These are phyloP conservation scores for Parietichytrium sp. DNA, from an alignment of 108 stramenopile species.

Conservation along the genomic window DNA sequence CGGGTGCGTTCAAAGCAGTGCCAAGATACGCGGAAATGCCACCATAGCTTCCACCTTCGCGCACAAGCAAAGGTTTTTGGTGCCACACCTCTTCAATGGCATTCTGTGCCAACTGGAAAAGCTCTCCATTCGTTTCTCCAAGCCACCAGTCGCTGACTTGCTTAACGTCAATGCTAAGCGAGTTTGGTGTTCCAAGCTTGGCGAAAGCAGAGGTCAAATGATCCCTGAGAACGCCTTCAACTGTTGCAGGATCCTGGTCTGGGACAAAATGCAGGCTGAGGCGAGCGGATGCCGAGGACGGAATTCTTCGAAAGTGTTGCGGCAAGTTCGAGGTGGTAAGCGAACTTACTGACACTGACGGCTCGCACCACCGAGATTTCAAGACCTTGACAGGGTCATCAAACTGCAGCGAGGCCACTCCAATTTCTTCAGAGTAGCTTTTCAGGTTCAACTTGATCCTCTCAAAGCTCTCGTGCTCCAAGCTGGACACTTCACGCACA, in stretches of 20 bases:
- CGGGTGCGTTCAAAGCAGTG: neutral
- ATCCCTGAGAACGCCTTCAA: neutral
- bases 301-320: constrained; percentile 28
- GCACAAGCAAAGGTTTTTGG: neutral
- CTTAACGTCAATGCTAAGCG: neutral
- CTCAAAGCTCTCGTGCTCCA: constrained; percentile 8
- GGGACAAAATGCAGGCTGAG: constrained; percentile 43
- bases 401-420: neutral
- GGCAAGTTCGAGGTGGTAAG: neutral
- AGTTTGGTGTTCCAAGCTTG: neutral
- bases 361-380: constrained; percentile 38
- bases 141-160: constrained; percentile 41
- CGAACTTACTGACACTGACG: constrained; percentile 17
- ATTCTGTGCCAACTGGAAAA: constrained; percentile 26
- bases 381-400: neutral
- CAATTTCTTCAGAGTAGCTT: neutral
- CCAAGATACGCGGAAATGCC: constrained; percentile 38
- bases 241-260: constrained; percentile 6
- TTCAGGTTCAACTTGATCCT: neutral
- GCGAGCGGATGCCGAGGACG: neutral
- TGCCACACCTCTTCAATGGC: constrained; percentile 28
- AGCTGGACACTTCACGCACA: neutral
- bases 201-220: neutral
- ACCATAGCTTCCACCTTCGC: constrained; percentile 38
- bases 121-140: neutral